Evolutionary conservation across 345 rosid species (phyloP).

Genomic region (Arabis hirsuta): DNA sequence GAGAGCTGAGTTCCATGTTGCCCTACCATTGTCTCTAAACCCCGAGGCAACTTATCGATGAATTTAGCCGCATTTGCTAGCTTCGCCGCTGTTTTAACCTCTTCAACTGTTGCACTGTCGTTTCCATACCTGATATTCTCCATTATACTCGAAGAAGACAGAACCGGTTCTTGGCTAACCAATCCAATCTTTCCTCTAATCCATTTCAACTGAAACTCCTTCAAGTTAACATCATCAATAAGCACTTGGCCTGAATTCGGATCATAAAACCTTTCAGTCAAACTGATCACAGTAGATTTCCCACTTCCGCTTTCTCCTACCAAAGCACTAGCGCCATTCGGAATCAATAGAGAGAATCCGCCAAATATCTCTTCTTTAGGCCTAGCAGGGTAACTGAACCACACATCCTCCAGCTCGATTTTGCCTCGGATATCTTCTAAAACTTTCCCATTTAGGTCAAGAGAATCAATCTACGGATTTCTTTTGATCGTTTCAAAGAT

Average conservation of each 20-base stretch:
- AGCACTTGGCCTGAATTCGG: slow-evolving; percentile 66
- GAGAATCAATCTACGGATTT: slow-evolving; percentile 64
- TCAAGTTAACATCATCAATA: slow-evolving; percentile 62
- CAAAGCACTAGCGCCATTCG: slow-evolving; percentile 66
- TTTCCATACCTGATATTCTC: slow-evolving; percentile 73
- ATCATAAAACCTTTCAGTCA: slow-evolving; percentile 76
- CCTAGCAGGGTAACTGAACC: slow-evolving; percentile 70
- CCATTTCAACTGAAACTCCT: slow-evolving; percentile 73
- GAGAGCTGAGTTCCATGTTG: slow-evolving; percentile 86
- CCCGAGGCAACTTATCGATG: slow-evolving; percentile 73
- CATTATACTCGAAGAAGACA: slow-evolving; percentile 61
- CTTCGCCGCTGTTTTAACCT: slow-evolving; percentile 59
- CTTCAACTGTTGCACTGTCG: slow-evolving; percentile 61
- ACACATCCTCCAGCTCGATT: slow-evolving; percentile 59
- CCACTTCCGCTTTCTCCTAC: slow-evolving; percentile 89
- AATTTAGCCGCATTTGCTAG: slow-evolving; percentile 72
- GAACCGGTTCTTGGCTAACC: slow-evolving; percentile 75
- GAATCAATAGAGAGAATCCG: slow-evolving; percentile 60
- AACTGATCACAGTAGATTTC: slow-evolving; percentile 69
- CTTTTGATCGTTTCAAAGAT: slow-evolving; percentile 72
- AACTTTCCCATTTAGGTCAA: slow-evolving; percentile 51
- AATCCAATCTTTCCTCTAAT: slow-evolving; percentile 66
- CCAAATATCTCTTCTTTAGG: slow-evolving; percentile 60
- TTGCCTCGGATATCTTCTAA: slow-evolving; percentile 63
- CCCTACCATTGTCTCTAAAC: slow-evolving; percentile 78